Evolutionary conservation across 129 eudicot genomes (phyloP).

Genomic region (Escallonia rubra): DNA sequence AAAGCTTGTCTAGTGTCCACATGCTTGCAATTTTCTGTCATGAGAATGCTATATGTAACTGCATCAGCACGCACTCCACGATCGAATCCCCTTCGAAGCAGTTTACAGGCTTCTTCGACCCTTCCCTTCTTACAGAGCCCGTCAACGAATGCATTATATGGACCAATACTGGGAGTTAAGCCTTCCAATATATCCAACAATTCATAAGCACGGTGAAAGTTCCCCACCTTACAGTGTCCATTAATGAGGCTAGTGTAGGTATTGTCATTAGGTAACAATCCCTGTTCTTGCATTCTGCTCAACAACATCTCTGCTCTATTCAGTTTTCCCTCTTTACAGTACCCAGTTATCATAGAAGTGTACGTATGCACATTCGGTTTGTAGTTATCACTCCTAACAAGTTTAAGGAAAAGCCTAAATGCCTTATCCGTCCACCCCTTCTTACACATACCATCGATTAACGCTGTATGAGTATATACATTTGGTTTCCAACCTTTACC

Average conservation of each 20-base stretch:
- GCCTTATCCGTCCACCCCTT: conserved; percentile 98
- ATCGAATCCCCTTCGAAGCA: conserved; percentile 26
- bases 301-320: conserved; percentile 84
- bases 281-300: conserved; percentile 71
- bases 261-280: conserved; percentile 58
- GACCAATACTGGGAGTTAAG: conserved; percentile 50
- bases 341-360: conserved; percentile 87
- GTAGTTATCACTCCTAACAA: conserved; percentile 79
- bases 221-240: conserved; percentile 72
- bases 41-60: conserved; percentile 72
- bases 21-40: conserved; percentile 52
- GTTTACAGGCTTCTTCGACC: conserved; percentile 57
- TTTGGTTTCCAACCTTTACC: conserved; percentile 84
- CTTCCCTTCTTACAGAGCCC: conserved; percentile 62
- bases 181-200: conserved; percentile 63
- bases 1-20: conserved; percentile 48
- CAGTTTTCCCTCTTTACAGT: conserved; percentile 77
- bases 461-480: conserved; percentile 74
- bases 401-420: conserved; percentile 84
- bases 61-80: conserved; percentile 56
- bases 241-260: conserved; percentile 72
- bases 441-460: conserved; percentile 89
- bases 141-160: conserved; percentile 58
- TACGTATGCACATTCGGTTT: conserved; percentile 86
- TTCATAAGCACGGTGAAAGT: conserved; percentile 60